A percentile compares a stretch with the other conserved stretches of the same genome.
Evolutionary conservation across 2,329 filamentous ascomycete species (phyloP).

Genomic region (Scleromitrula shiraiana): DNA sequence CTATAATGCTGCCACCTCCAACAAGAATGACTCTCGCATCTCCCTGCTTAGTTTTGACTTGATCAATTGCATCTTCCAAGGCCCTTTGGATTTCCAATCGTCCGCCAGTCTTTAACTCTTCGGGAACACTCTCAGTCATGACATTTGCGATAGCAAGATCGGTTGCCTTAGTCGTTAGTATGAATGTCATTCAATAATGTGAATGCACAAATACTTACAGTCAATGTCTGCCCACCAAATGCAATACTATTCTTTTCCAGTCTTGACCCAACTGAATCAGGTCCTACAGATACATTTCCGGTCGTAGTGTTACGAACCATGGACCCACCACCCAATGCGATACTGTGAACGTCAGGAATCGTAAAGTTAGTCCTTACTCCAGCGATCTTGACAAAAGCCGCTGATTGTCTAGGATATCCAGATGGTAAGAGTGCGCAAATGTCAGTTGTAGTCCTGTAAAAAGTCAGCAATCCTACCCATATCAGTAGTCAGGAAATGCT

Average conservation of each 20-base stretch:
- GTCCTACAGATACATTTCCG: slow-evolving; percentile 46
- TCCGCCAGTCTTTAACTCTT: slow-evolving; percentile 13
- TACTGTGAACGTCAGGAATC: slow-evolving; percentile 47
- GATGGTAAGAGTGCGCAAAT: slow-evolving; percentile 49
- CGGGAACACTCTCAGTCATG: slow-evolving; percentile 8
- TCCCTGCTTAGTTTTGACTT: slow-evolving; percentile 47
- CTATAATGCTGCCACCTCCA: slow-evolving; percentile 47
- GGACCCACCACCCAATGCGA: slow-evolving; percentile 49
- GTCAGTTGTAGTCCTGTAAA: slow-evolving; percentile 47
- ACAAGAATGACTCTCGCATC: slow-evolving; percentile 46
- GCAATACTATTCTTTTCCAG: slow-evolving; percentile 40
- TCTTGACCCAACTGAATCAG: slow-evolving; percentile 46
- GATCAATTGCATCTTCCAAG: slow-evolving; percentile 45
- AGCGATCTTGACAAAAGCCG: slow-evolving; percentile 48
- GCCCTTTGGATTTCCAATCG: slow-evolving; percentile 30
- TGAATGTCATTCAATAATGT: slow-evolving; percentile 26
- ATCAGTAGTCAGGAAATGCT: neutral
- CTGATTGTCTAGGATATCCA: slow-evolving; percentile 52
- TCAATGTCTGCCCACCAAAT: slow-evolving; percentile 46
- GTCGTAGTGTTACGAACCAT: slow-evolving; percentile 31
- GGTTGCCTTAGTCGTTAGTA: slow-evolving; percentile 31
- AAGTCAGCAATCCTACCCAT: slow-evolving; percentile 5
- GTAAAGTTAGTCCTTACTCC: slow-evolving; percentile 53
- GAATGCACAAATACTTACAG: slow-evolving; percentile 36
- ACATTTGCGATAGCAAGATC: slow-evolving; percentile 17